These are phyloP conservation scores for Withania somnifera DNA, from an alignment of 305 asterid genomes.

Conservation along the genomic window DNA sequence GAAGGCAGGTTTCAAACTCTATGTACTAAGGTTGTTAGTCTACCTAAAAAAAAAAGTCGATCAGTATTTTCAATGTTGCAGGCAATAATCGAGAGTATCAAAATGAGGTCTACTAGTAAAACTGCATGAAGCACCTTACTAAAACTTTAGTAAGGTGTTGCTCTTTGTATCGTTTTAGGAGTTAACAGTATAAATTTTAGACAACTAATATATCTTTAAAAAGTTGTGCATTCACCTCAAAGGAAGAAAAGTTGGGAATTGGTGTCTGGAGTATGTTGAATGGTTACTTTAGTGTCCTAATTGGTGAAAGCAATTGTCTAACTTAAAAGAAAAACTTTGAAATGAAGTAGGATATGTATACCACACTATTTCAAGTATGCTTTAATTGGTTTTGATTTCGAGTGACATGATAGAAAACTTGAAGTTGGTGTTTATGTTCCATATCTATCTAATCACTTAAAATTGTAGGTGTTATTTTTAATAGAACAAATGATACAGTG, in stretches of 20 bases:
- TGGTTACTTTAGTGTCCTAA: background rate
- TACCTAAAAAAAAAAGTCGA: background rate
- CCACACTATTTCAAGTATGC: background rate
- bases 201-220: background rate
- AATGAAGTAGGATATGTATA: background rate
- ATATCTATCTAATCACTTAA: background rate
- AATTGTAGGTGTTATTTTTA: background rate
- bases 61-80: background rate
- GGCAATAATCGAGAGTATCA: background rate
- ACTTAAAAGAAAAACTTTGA: background rate
- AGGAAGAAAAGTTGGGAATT: background rate
- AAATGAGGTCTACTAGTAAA: background rate
- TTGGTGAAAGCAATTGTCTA: background rate
- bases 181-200: background rate
- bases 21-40: background rate
- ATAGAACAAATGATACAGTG: background rate
- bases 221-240: background rate
- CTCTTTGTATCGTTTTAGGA: background rate
- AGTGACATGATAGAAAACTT: background rate
- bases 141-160: background rate
- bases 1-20: background rate
- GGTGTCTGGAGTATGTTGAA: background rate
- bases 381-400: background rate
- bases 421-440: background rate
- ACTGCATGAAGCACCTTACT: background rate